A percentile compares a stretch with the other conserved stretches of the same genome.
Evolutionary conservation across 805 yeast genomes (phyloP).

Genomic region (Saccharomycopsis sp.): DNA sequence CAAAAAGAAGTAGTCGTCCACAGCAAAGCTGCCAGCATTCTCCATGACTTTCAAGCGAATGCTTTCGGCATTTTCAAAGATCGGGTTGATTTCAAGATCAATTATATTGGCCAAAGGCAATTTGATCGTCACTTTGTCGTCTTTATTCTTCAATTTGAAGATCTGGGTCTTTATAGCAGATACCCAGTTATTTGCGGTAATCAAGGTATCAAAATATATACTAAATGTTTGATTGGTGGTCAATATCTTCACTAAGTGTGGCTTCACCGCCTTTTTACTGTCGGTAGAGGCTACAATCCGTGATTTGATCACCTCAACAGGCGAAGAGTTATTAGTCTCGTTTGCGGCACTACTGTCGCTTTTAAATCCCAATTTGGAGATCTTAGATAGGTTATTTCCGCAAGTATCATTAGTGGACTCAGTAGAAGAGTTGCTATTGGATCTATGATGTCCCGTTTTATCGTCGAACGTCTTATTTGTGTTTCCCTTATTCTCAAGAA

Average conservation of each 20-base stretch:
- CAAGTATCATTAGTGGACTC: background rate
- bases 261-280: constrained; percentile 15
- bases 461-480: background rate
- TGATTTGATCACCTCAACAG: background rate
- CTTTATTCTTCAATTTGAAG: constrained; percentile 64
- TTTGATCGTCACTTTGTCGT: constrained; percentile 67
- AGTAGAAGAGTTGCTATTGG: background rate
- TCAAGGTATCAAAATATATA: constrained; percentile 67
- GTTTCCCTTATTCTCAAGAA: constrained; percentile 21
- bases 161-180: constrained; percentile 66
- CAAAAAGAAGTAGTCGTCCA: constrained; percentile 67
- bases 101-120: constrained; percentile 67
- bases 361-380: background rate
- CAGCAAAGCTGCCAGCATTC: constrained; percentile 42
- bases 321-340: constrained; percentile 1
- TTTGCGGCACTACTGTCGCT: background rate
- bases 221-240: constrained; percentile 53
- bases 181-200: constrained; percentile 77
- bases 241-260: constrained; percentile 49
- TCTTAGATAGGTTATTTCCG: background rate
- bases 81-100: constrained; percentile 49
- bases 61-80: constrained; percentile 51
- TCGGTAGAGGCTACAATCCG: background rate
- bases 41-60: constrained; percentile 58
- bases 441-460: background rate